Percentiles rank a stretch among this genome's conserved stretches.
phyloP scores from a whole-genome alignment of 768 basidiomycete species.

The Cytidiella melzeri region DNA sequence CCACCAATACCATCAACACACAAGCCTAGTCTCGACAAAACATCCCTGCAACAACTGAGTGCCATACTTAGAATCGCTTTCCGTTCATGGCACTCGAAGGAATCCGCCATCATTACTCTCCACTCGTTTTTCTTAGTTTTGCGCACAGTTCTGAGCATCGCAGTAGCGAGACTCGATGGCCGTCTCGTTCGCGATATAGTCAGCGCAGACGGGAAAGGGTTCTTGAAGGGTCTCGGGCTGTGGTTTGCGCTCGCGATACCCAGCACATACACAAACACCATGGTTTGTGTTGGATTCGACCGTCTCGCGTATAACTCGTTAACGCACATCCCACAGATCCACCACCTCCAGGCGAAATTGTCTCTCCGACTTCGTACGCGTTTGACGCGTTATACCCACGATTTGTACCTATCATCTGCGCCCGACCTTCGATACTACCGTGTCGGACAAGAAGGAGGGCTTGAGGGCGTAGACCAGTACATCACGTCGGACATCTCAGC shows the following conservation, averaged over 20 bases:
- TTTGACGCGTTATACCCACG: slow-evolving; percentile 85
- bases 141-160: slow-evolving; percentile 81
- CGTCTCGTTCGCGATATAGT: slow-evolving; percentile 84
- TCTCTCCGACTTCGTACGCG: slow-evolving; percentile 79
- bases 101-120: slow-evolving; percentile 62
- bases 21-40: slow-evolving; percentile 63
- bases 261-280: slow-evolving; percentile 92
- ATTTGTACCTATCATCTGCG: slow-evolving; percentile 78
- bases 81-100: slow-evolving; percentile 57
- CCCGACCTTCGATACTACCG: slow-evolving; percentile 70
- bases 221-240: slow-evolving; percentile 69
- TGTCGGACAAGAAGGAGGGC: slow-evolving; percentile 26
- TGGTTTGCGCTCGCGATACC: slow-evolving; percentile 93
- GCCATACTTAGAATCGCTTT: slow-evolving; percentile 72
- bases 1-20: slow-evolving; percentile 42
- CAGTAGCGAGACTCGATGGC: slow-evolving; percentile 86
- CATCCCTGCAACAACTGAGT: slow-evolving; percentile 66
- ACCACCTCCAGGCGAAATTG: slow-evolving; percentile 82
- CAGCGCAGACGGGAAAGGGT: slow-evolving; percentile 79
- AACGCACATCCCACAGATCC: too few relatives aligned
- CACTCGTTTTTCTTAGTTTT: slow-evolving; percentile 86
- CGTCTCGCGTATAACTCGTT: too few relatives aligned
- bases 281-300: slow-evolving; percentile 63
- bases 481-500: slow-evolving; percentile 89
- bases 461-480: slow-evolving; percentile 83